These are phyloP conservation scores for Microbotryomycetes sp. DNA, from an alignment of 1,284 basidiomycete species.

Conservation along the genomic window DNA sequence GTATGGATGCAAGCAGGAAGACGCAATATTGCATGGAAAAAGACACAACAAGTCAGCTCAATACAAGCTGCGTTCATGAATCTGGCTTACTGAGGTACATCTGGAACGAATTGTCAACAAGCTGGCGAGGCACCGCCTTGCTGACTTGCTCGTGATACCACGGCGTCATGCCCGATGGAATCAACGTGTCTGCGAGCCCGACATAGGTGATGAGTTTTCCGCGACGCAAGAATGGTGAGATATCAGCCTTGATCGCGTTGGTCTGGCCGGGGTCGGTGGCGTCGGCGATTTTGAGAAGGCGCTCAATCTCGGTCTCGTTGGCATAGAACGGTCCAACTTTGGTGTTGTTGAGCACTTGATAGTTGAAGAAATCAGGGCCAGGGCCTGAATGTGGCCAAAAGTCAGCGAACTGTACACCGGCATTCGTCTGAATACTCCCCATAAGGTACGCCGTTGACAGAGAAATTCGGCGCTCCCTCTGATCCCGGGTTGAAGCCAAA, in stretches of 20 bases:
- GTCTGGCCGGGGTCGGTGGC: slow-evolving; percentile 27
- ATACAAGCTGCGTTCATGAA: not conserved
- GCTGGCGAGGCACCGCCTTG: slow-evolving; percentile 14
- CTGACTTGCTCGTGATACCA: slow-evolving; percentile 26
- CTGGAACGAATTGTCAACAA: slow-evolving; percentile 23
- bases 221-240: slow-evolving; percentile 26
- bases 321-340: not conserved
- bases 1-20: no score
- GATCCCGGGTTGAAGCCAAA: slow-evolving; percentile 28
- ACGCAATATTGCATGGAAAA: no score
- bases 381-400: not conserved
- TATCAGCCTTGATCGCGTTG: slow-evolving; percentile 29
- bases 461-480: slow-evolving; percentile 13
- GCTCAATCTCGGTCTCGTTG: slow-evolving; percentile 14
- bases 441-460: slow-evolving; percentile 15
- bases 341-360: slow-evolving; percentile 25
- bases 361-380: slow-evolving; percentile 19
- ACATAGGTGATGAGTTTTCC: slow-evolving; percentile 31
- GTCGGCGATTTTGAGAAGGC: slow-evolving; percentile 19
- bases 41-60: no score
- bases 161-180: slow-evolving; percentile 18
- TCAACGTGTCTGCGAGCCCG: slow-evolving; percentile 30
- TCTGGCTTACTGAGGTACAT: slow-evolving; percentile 14
- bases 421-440: slow-evolving; percentile 9
- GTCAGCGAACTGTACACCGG: no score